Base-by-base conservation (phyloP, 225 moss, liverwort and hornwort genomes). In the Sphagnum contortum region DNA sequence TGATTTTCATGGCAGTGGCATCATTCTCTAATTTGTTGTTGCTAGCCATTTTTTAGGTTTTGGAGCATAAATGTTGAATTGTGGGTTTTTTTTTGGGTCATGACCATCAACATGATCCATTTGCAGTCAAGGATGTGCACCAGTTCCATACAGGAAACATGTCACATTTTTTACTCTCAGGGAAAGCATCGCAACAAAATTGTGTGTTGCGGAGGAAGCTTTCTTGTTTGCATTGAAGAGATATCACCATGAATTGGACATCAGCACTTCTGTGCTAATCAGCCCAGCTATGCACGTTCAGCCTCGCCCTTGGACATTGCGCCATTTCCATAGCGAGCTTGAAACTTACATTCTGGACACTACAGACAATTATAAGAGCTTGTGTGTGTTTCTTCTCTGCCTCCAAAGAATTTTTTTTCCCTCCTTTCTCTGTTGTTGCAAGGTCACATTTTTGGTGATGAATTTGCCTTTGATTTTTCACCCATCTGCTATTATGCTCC, bases 61-160 rank as follows among this genome's bases (percentile, higher is more conserved):
- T 29, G 0, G 29, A 29, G 29, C 29, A 29, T 29, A 29, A 0
- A 29, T 29, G 29, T 29, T 29, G 1, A 29, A 29, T 29, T 29
- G 29, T 0, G 29, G 29, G 29, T 29, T 0, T 29, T 29, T 29
- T 29, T 29, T 29, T 29, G 0, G 29, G 29, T 29, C 29, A 29
- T 1, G 1, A 29, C 1, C 29, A 29, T 29, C 29, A 29, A 29
- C 29, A 29, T 29, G 29, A 29, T 29, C 29, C 29, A 29, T 57
- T 67, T 69, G 64, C 88, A 89, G 89, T 72, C 67, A 83, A 64
- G 86, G 82, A 14, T 86, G 89, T 70, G 68, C 70, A 71, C 83
- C 79, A 56, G 80, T 89, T 57, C 59, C 55, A 2, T 83, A 80
- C 61, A 68, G 57, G 53, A 73, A 76, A 60, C 49, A 65, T 66